phyloP scores from a whole-genome alignment of 345 rosid species.

The Syzygium oleosum region DNA sequence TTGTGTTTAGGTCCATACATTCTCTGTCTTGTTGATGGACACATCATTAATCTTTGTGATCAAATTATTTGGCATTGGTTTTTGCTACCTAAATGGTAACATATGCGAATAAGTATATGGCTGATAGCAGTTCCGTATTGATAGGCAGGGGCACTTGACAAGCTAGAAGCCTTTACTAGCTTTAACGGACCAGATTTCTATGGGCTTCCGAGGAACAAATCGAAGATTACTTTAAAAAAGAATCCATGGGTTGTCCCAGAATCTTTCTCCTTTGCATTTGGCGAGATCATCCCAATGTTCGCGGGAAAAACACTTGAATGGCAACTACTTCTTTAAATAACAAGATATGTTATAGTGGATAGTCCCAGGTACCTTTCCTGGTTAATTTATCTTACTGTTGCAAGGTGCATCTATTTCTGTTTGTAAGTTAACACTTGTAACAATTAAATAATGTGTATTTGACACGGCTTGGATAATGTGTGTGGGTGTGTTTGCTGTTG shows the following conservation, averaged over 20 bases:
- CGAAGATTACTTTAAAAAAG: constrained; percentile 59
- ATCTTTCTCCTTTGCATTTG: constrained; percentile 56
- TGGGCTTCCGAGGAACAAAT: constrained; percentile 76
- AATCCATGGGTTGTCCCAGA: constrained; percentile 73
- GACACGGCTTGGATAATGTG: background rate
- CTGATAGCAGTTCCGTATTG: background rate
- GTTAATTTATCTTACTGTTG: background rate
- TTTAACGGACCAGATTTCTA: constrained; percentile 94
- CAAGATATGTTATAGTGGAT: background rate
- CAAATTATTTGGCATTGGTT: background rate
- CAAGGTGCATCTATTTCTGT: background rate
- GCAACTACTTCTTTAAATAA: background rate
- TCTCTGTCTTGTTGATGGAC: background rate
- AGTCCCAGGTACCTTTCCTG: background rate
- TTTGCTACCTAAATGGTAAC: background rate
- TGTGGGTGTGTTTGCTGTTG: background rate
- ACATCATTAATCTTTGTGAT: background rate
- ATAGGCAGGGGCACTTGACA: constrained; percentile 88
- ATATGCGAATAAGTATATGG: background rate
- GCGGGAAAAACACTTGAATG: constrained; percentile 48
- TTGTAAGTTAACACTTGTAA: background rate
- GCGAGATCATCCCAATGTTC: constrained; percentile 80
- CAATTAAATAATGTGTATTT: background rate
- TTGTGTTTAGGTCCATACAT: background rate
- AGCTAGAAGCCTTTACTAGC: constrained; percentile 90